Percentiles rank a stretch among this genome's conserved stretches.
These are phyloP conservation scores for Podaxis pistillaris DNA, from an alignment of 768 basidiomycete species.

Conservation along the genomic window DNA sequence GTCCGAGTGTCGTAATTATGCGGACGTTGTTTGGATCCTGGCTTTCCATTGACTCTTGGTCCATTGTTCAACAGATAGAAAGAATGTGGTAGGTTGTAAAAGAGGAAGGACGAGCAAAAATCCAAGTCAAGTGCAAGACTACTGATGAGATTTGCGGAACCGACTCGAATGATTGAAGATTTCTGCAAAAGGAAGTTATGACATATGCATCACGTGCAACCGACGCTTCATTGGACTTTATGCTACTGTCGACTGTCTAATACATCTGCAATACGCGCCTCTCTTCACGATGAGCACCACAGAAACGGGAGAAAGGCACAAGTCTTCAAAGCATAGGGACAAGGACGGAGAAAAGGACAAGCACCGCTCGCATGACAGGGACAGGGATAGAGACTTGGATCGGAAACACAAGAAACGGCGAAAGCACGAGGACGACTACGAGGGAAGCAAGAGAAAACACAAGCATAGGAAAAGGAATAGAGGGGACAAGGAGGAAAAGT, in stretches of 20 bases:
- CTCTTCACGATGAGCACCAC: not conserved
- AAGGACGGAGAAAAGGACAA: conserved; percentile 27
- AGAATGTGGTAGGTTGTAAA: conserved; percentile 3
- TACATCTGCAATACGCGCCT: not conserved
- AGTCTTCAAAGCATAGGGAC: conserved; percentile 22
- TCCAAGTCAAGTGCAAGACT: not conserved
- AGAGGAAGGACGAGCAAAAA: not conserved
- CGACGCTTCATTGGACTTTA: too few species aligned
- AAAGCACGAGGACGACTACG: conserved; percentile 43
- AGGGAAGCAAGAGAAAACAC: conserved; percentile 26
- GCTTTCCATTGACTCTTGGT: conserved; percentile 26
- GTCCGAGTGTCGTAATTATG: conserved; percentile 83
- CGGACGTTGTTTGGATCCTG: conserved; percentile 54
- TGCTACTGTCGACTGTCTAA: not conserved
- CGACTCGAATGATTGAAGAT: conserved; percentile 7
- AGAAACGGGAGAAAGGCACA: conserved; percentile 30
- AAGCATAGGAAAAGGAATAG: conserved; percentile 44
- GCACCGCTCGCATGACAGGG: conserved; percentile 24
- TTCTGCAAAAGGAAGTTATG: conserved; percentile 13
- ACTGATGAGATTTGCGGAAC: conserved; percentile 12
- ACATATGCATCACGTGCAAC: conserved; percentile 5
- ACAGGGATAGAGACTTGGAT: conserved; percentile 37
- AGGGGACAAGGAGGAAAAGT: conserved; percentile 37
- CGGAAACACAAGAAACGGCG: conserved; percentile 55
- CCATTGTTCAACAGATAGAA: conserved; percentile 2